These are phyloP conservation scores for Dictyostelium brefeldianum DNA, from an alignment of 78 protist genomes.

Conservation along the genomic window DNA sequence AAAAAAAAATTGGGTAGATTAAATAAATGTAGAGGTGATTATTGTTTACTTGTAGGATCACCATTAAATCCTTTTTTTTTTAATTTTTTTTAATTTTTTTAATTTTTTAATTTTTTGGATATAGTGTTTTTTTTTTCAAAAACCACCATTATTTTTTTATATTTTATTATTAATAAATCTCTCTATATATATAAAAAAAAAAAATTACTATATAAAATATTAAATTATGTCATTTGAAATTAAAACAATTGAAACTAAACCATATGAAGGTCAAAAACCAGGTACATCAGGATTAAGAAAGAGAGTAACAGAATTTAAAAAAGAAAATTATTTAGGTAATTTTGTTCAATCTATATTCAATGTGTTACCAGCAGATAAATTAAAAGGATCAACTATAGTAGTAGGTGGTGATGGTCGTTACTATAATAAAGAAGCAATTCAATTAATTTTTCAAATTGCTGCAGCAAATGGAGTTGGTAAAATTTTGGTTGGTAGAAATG, in stretches of 20 bases:
- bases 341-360: conserved; percentile 90
- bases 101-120: too few species aligned
- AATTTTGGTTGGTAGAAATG: conserved; percentile 90
- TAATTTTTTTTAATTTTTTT: too few species aligned
- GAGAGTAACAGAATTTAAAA: conserved; percentile 81
- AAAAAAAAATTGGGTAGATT: conserved; percentile 61
- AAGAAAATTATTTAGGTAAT: conserved; percentile 91
- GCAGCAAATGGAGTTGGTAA: conserved; percentile 93
- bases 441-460: conserved; percentile 93
- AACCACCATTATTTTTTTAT: too few species aligned
- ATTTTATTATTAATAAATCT: too few species aligned
- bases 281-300: conserved; percentile 97
- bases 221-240: background rate
- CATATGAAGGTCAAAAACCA: conserved; percentile 93
- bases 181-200: too few species aligned
- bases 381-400: conserved; percentile 89
- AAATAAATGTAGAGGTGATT: conserved; percentile 80
- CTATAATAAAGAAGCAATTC: conserved; percentile 88
- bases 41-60: conserved; percentile 70
- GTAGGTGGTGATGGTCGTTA: conserved; percentile 98
- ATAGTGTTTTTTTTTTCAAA: too few species aligned
- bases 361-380: conserved; percentile 11
- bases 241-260: conserved; percentile 69
- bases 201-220: too few species aligned
- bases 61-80: too few species aligned